Base-by-base conservation (phyloP, 2,329 filamentous ascomycete species). In the Proliferodiscus dingleyae region DNA sequence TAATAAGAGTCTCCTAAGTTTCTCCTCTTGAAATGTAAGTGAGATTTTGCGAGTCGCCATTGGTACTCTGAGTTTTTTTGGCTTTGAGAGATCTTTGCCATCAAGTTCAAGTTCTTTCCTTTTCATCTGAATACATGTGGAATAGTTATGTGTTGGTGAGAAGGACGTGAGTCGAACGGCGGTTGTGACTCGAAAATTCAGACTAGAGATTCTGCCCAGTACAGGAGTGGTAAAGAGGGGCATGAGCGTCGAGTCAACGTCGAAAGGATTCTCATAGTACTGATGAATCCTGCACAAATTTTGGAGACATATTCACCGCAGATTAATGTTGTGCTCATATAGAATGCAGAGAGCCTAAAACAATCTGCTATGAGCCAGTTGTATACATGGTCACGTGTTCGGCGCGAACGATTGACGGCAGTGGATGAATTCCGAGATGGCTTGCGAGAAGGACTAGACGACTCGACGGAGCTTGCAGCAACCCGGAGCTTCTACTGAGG, bases 1-100 rank as follows among this genome's bases (percentile, higher is more conserved):
- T 15, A 96, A 73, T 16, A 97, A 76, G 10, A 96, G 75, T n/a
- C 70, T 67, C 50, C 84, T 83, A 30, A 96, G 74, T 53, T 82
- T 83, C 32, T 74, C 68, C 66, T 97, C 91, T 45, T 80, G 75
- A 4, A 78, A 69, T 10, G 78, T 89, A 50, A 96, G 79, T 33
- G 71, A 63, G 24, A 85, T 70, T 34, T 50, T 56, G 15, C 45
- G 45, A 3, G 51, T 61, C 11, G 51, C 49, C 56, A 61, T 60
- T 6, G 23, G 55, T 6, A 33, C 29, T 44, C 38, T 53, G 15
- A 40, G n/a, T 28, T 46, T 55, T 41, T 61, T 59, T 16, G 40
- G 36, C 13, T 37, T 37, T 13, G 28, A 19, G 15, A 34, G 10
- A 18, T 52, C 38, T 23, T 29, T 40, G 24, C 11, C n/a, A 7